Evolutionary conservation across 208 protist species (phyloP), one percentile per base, ranked within the genome.

Genomic region (Acanthamoeba healyi): DNA sequence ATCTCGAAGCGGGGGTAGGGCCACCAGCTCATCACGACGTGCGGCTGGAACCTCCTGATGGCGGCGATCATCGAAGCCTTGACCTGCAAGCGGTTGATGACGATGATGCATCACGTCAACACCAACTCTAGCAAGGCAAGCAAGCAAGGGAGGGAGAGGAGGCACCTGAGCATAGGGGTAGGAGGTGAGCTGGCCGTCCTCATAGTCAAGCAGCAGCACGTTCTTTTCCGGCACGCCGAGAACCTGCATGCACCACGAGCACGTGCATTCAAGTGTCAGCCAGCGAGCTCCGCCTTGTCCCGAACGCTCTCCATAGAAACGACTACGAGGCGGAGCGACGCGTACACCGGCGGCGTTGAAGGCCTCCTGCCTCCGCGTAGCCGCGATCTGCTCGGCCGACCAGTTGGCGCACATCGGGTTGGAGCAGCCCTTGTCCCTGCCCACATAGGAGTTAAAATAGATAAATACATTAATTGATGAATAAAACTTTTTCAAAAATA

Each of bases 11-110:
- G 81, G 3, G 81, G 81, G 29, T 88, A 56, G 5, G 81, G 81
- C 49, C 54, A 88, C 81, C 81, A 88, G 81, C 81, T 88, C 81
- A 88, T 88, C 0, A 88, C 81, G 17, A 88, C 44, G 32, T 88
- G 81, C 29, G 81, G 81, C 32, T 61, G 38, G 34, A 88, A 56
- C 44, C 32, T 34, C 44, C 81, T 51, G 44, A 88, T 88, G 29
- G 54, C 81, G 7, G 81, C 81, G 17, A 88, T 63, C 44, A 88
- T 38, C 29, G 44, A 56, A 36, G 54, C 54, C 81, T 88, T 88
- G 44, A 88, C 54, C 81, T 88, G 81, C 32, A 42, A 1, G 24
- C 12, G 19, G 19, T 29, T 12, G 4, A 12, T 2, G 22, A 12
- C 56, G 7, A 51, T 10, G 17, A 51, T 51, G 14, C 46, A 4